These are phyloP conservation scores for Iris pallida DNA, from an alignment of 116 monocot species.

Conservation along the genomic window DNA sequence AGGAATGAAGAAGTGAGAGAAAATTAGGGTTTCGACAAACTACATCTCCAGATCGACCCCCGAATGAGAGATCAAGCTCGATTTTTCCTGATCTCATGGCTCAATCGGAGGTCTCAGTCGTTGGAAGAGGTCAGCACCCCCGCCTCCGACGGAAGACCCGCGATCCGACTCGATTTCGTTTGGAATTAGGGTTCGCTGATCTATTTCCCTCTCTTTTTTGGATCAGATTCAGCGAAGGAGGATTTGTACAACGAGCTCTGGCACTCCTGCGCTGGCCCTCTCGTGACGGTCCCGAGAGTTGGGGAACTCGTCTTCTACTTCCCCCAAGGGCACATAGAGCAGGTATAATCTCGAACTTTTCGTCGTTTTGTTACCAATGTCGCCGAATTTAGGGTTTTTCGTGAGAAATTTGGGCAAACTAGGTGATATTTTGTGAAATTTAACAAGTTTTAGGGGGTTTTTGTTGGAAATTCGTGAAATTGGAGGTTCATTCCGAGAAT, in stretches of 20 bases:
- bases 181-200: no score
- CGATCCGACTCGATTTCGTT: no score
- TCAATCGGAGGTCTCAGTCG: no score
- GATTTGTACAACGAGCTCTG: slow-evolving; percentile 27
- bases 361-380: neutral
- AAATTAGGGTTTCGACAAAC: no score
- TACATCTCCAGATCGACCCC: no score
- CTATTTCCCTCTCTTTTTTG: no score
- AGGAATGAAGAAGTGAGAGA: no score
- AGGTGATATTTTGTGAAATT: neutral
- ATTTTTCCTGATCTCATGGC: no score
- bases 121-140: no score
- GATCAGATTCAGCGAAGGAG: slow-evolving; percentile 2
- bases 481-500: no score
- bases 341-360: slow-evolving; percentile 5
- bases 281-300: slow-evolving; percentile 24
- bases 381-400: neutral
- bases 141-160: no score
- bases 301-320: slow-evolving; percentile 29
- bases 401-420: slow-evolving; percentile 1
- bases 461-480: neutral
- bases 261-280: slow-evolving; percentile 32
- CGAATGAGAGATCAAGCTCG: no score
- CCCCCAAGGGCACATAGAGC: slow-evolving; percentile 32
- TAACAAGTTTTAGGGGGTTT: neutral